A percentile compares a stretch with the other conserved stretches of the same genome.
Conservation (phyloP, 2,329 filamentous ascomycete species). For the Thelonectria rubi region DNA sequence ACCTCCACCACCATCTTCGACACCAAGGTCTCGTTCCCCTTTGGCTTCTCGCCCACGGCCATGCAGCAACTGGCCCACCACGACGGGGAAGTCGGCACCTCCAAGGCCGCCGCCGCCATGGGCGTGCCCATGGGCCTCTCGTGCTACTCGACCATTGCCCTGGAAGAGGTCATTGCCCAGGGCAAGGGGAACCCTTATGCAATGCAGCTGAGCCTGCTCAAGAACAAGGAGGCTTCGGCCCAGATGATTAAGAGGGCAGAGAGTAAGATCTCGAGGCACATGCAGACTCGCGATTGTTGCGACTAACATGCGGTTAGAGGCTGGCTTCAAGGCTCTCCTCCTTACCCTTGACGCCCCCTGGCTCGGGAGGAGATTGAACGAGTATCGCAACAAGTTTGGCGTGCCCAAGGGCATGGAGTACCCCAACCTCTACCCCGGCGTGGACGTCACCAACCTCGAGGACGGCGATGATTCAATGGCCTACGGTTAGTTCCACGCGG, state of each 20-base stretch:
- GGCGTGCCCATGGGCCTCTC: slow-evolving; percentile 26
- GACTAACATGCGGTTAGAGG: background rate
- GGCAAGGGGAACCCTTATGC: slow-evolving; percentile 23
- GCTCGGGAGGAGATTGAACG: slow-evolving; percentile 18
- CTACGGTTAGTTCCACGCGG: slow-evolving; percentile 2
- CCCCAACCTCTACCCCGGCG: slow-evolving; percentile 20
- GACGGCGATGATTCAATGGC: slow-evolving; percentile 22
- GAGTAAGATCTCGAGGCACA: background rate
- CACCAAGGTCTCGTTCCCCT: slow-evolving; percentile 26
- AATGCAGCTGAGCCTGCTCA: slow-evolving; percentile 28
- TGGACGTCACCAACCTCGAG: slow-evolving; percentile 20
- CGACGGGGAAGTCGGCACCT: slow-evolving; percentile 25
- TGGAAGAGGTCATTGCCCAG: slow-evolving; percentile 31
- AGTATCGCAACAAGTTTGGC: slow-evolving; percentile 17
- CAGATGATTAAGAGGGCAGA: slow-evolving; percentile 23
- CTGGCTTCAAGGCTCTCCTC: slow-evolving; percentile 22
- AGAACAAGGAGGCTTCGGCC: slow-evolving; percentile 22
- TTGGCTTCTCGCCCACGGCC: slow-evolving; percentile 27
- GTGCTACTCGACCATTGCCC: slow-evolving; percentile 23
- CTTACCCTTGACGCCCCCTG: slow-evolving; percentile 17
- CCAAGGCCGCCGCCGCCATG: slow-evolving; percentile 17
- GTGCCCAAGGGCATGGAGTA: slow-evolving; percentile 23
- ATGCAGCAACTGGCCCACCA: slow-evolving; percentile 28
- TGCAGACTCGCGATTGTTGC: background rate
- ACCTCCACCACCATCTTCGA: slow-evolving; percentile 23